phyloP scores from a whole-genome alignment of 768 basidiomycete species.

The Kwoniella pini region DNA sequence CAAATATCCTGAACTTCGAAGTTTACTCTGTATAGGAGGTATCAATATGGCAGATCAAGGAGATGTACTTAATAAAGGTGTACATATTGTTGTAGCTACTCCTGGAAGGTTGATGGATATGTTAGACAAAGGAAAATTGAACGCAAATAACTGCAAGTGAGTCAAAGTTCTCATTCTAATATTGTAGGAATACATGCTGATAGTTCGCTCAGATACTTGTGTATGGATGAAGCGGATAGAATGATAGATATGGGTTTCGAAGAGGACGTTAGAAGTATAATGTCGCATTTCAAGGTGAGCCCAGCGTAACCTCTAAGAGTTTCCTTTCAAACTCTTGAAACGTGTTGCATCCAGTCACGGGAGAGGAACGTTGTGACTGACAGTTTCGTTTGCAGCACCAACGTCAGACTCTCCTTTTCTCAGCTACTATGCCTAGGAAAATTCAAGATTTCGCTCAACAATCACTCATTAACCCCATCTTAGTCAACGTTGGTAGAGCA shows the following conservation, averaged over 20 bases:
- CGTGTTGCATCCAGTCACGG: no score
- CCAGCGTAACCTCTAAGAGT: no score
- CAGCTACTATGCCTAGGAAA: slow-evolving; percentile 98
- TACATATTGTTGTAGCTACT: slow-evolving; percentile 95
- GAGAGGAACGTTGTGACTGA: not conserved
- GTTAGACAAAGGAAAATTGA: slow-evolving; percentile 92
- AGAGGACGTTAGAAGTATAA: slow-evolving; percentile 91
- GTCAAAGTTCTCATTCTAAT: slow-evolving; percentile 9
- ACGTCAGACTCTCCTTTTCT: slow-evolving; percentile 94
- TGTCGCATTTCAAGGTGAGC: slow-evolving; percentile 95
- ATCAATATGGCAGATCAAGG: slow-evolving; percentile 98
- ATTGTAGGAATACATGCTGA: not conserved
- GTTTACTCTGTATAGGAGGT: slow-evolving; percentile 91
- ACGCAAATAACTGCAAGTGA: slow-evolving; percentile 88
- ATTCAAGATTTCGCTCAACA: slow-evolving; percentile 98
- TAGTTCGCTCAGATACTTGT: slow-evolving; percentile 64
- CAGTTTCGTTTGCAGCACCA: slow-evolving; percentile 65
- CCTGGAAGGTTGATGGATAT: slow-evolving; percentile 97
- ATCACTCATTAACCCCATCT: slow-evolving; percentile 87
- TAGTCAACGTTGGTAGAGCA: slow-evolving; percentile 97
- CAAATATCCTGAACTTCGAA: slow-evolving; percentile 82
- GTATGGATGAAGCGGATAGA: slow-evolving; percentile 95
- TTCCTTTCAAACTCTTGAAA: no score
- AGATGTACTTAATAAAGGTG: slow-evolving; percentile 82
- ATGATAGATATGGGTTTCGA: slow-evolving; percentile 99